Evolutionary conservation across 1,284 basidiomycete genomes (phyloP).

Genomic region (Sporisorium reilianum): DNA sequence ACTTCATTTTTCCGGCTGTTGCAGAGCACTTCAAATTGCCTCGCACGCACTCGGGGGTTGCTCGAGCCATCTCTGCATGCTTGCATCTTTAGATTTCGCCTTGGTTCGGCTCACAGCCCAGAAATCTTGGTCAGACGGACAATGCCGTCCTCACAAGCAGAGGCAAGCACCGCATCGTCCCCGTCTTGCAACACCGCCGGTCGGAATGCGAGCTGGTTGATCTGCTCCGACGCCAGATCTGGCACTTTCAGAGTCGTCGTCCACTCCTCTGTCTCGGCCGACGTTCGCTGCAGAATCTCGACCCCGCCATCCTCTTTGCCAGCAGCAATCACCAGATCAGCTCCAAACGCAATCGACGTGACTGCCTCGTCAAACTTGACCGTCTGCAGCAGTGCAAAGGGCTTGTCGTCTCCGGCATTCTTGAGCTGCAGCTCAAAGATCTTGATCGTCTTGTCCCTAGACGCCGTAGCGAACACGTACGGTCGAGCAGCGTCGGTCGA

Average conservation of each 20-base stretch:
- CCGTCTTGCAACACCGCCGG: constrained; percentile 49
- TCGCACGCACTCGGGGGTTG: not conserved
- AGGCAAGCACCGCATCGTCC: constrained; percentile 50
- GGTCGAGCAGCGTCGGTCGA: constrained; percentile 70
- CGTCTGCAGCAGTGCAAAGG: constrained; percentile 37
- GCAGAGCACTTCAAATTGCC: constrained; percentile 1
- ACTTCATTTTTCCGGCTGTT: not conserved
- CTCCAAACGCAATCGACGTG: constrained; percentile 50
- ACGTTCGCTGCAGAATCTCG: constrained; percentile 71
- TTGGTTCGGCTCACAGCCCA: constrained; percentile 11
- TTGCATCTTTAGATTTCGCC: not conserved
- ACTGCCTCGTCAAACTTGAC: constrained; percentile 50
- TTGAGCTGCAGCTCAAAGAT: constrained; percentile 40
- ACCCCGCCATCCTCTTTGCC: constrained; percentile 96
- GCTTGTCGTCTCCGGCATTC: constrained; percentile 20
- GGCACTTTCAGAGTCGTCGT: constrained; percentile 23
- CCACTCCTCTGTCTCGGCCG: constrained; percentile 20
- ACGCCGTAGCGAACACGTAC: constrained; percentile 87
- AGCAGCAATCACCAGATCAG: constrained; percentile 76
- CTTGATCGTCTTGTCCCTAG: constrained; percentile 89
- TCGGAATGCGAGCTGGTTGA: constrained; percentile 59
- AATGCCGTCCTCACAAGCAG: constrained; percentile 55
- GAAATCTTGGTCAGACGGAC: constrained; percentile 41
- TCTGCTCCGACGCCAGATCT: constrained; percentile 57
- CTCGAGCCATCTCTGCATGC: not conserved